Percentiles rank a stretch among this genome's conserved stretches.
Evolutionary conservation across 495 filamentous ascomycete genomes (phyloP).

Genomic region (Ramalina peruviana): DNA sequence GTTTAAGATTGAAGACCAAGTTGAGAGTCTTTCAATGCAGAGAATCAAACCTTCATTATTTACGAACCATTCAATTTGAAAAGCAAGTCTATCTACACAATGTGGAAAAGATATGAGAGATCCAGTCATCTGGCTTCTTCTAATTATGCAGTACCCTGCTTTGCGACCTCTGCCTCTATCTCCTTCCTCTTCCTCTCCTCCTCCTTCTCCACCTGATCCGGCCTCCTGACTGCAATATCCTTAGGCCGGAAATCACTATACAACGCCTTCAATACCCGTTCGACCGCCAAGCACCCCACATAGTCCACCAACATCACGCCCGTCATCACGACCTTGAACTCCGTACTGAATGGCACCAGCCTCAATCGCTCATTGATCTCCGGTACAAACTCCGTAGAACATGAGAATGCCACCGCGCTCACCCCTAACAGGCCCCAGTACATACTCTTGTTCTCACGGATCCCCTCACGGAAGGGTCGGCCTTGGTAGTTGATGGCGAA

Average conservation of each 20-base stretch:
- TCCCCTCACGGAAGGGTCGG: slow-evolving; percentile 89
- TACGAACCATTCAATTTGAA: too few species aligned
- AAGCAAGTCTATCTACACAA: too few species aligned
- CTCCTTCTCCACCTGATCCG: slow-evolving; percentile 79
- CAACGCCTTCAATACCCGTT: slow-evolving; percentile 68
- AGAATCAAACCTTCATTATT: too few species aligned
- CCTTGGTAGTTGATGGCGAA: slow-evolving; percentile 99
- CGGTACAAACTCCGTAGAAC: slow-evolving; percentile 90
- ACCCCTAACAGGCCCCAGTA: slow-evolving; percentile 90
- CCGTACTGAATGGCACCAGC: slow-evolving; percentile 78
- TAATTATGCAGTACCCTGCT: background rate
- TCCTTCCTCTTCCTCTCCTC: slow-evolving; percentile 49
- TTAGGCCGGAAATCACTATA: slow-evolving; percentile 92
- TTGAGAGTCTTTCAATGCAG: too few species aligned
- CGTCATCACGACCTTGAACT: slow-evolving; percentile 84
- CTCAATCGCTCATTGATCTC: slow-evolving; percentile 89
- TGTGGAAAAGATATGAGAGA: too few species aligned
- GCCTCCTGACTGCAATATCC: slow-evolving; percentile 77
- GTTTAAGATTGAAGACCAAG: too few species aligned
- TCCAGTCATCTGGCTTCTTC: background rate
- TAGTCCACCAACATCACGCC: slow-evolving; percentile 81
- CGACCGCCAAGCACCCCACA: slow-evolving; percentile 73
- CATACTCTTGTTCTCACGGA: slow-evolving; percentile 94
- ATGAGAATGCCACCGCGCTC: slow-evolving; percentile 80
- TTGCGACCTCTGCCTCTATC: slow-evolving; percentile 19